Base-by-base conservation (phyloP, 2,329 filamentous ascomycete genomes). In the Aureobasidium namibiae region DNA sequence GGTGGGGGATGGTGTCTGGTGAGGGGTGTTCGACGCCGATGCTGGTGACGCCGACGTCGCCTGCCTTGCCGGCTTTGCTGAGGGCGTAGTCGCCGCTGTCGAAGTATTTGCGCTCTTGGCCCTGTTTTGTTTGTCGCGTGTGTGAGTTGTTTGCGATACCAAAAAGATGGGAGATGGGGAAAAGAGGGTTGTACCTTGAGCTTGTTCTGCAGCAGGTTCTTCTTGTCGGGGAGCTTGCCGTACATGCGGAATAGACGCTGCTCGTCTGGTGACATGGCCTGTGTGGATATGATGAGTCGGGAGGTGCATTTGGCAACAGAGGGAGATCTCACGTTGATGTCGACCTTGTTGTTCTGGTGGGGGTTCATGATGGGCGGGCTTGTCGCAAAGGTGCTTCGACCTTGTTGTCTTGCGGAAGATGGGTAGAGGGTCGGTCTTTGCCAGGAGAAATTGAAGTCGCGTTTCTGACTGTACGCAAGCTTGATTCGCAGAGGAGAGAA, bases 331-430 rank as follows among this genome's bases (percentile, higher is more conserved):
- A 96, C 94, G 80, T 83, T 92, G 77, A 96, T 82, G 77, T 99
- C 94, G 70, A 97, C 83, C 82, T 99, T 97, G 82, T 96, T 96
- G 83, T 95, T 92, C 82, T 96, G 90, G 75, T 92, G 90, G 68
- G 92, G 92, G 75, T 96, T 96, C 90, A 97, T 95, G 65, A 33
- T 49, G n/a, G 39, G 58, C 38, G 23, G 36, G 36, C 31, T 54
- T 42, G 50, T 54, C 38, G 48, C 48, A n/a, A 26, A 52, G n/a
- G 36, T 13, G 52, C 14, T n/a, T 54, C 14, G 36, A 41, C 33
- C 21, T 29, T 39, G 18, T 44, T 41, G 50, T 26, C 45, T 26
- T 56, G 41, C 39, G 26, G 31, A 31, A 16, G 39, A 16, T 21
- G 24, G 18, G 26, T 23, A n/a, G 10, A 26, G 18, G 6, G 31